phyloP scores from a whole-genome alignment of 768 basidiomycete genomes.

The Suillus plorans region DNA sequence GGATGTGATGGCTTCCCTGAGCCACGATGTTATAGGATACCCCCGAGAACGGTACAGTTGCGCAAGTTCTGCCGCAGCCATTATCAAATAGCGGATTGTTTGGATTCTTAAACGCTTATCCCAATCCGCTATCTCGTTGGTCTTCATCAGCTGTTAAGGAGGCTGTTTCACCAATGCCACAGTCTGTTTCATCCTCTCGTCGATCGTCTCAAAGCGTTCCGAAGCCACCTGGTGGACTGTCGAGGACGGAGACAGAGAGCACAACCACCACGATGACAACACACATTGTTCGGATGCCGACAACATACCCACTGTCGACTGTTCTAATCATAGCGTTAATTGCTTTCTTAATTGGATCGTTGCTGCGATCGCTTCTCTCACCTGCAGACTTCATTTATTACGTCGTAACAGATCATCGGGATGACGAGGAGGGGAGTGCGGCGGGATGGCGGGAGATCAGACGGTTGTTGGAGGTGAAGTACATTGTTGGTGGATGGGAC shows the following conservation, averaged over 20 bases:
- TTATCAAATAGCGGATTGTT: conserved; percentile 45
- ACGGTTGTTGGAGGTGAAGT: conserved; percentile 79
- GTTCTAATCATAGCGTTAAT: conserved; percentile 80
- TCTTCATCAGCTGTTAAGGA: conserved; percentile 30
- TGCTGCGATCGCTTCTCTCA: conserved; percentile 83
- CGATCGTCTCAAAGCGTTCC: conserved; percentile 22
- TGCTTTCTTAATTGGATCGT: conserved; percentile 87
- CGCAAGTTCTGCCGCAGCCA: conserved; percentile 20
- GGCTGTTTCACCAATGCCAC: conserved; percentile 16
- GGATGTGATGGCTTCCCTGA: not conserved
- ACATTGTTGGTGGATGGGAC: conserved; percentile 82
- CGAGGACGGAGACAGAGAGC: conserved; percentile 15
- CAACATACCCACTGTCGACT: conserved; percentile 46
- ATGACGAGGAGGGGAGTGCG: conserved; percentile 47
- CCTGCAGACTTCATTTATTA: conserved; percentile 86
- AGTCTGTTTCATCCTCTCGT: conserved; percentile 22
- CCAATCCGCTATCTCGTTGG: conserved; percentile 57
- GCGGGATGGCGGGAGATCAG: conserved; percentile 83
- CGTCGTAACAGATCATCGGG: conserved; percentile 58
- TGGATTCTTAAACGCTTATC: conserved; percentile 61
- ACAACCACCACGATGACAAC: not conserved
- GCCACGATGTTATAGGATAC: conserved; percentile 20
- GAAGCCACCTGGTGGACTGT: conserved; percentile 39
- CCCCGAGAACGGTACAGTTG: conserved; percentile 23
- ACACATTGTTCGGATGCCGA: conserved; percentile 8